Percentiles rank a stretch among this genome's conserved stretches.
Evolutionary conservation across 2,329 filamentous ascomycete genomes (phyloP).

Genomic region (Neurospora sp.): DNA sequence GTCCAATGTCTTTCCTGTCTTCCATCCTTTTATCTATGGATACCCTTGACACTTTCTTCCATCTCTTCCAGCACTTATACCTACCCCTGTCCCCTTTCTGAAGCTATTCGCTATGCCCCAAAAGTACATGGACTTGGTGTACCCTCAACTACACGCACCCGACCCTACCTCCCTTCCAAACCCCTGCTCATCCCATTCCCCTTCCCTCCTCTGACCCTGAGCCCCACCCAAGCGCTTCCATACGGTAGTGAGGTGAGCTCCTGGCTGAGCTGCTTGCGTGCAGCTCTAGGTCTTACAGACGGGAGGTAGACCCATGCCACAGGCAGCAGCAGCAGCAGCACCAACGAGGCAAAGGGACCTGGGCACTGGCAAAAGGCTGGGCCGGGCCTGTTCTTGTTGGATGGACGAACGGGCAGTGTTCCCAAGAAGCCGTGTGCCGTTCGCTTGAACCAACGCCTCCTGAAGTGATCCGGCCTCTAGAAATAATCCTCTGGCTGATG

Average conservation of each 20-base stretch:
- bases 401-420: neutral
- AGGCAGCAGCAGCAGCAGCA: neutral
- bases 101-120: neutral
- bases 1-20: neutral
- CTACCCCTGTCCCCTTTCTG: neutral
- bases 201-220: neutral
- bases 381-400: neutral
- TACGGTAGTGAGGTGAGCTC: constrained; percentile 6
- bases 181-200: neutral
- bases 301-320: neutral
- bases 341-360: neutral
- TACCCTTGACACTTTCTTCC: neutral
- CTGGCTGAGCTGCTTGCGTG: neutral
- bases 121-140: neutral
- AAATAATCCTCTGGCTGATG: neutral
- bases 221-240: constrained; percentile 18
- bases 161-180: neutral
- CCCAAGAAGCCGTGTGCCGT: constrained; percentile 1
- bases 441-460: constrained; percentile 18
- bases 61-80: neutral
- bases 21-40: neutral
- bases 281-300: neutral
- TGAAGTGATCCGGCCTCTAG: constrained; percentile 2
- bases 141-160: neutral
- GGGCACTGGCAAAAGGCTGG: neutral